Evolutionary conservation across 495 filamentous ascomycete genomes (phyloP).

Genomic region (Talaromyces borbonicus): DNA sequence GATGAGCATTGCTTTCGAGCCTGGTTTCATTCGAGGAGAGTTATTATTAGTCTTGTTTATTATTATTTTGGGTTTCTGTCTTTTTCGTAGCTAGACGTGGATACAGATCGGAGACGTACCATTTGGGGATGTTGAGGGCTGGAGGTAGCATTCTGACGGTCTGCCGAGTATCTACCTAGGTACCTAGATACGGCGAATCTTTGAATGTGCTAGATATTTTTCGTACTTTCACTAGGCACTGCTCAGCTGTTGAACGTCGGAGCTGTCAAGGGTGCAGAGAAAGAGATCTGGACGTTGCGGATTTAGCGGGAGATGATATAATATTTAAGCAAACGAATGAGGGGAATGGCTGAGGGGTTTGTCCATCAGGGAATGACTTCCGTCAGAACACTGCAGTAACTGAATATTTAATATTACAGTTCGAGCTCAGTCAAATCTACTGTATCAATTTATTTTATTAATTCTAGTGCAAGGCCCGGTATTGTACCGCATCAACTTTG

Average conservation of each 20-base stretch:
- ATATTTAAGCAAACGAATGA: not conserved
- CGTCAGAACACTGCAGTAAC: not conserved
- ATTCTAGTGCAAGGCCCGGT: too few species aligned
- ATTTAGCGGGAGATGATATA: not conserved
- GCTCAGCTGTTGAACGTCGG: not conserved
- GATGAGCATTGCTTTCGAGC: constrained; percentile 85
- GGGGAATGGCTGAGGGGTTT: constrained; percentile 2
- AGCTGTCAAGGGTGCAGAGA: not conserved
- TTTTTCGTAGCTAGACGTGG: too few species aligned
- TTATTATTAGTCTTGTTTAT: constrained; percentile 9
- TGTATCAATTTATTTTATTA: too few species aligned
- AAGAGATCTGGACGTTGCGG: not conserved
- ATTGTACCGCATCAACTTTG: too few species aligned
- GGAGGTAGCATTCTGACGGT: constrained; percentile 28
- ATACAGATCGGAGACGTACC: constrained; percentile 42
- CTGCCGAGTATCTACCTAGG: not conserved
- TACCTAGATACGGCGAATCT: not conserved
- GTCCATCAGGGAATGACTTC: not conserved
- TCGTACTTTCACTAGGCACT: not conserved
- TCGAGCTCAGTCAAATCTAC: too few species aligned
- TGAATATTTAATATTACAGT: not conserved
- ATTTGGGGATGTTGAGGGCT: constrained; percentile 72
- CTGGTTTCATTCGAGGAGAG: constrained; percentile 33
- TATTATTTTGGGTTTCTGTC: constrained; percentile 1
- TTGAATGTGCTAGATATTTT: not conserved